Evolutionary conservation across 1,139 yeast genomes (phyloP).

Genomic region (Yamadazyma atmosphaerica): DNA sequence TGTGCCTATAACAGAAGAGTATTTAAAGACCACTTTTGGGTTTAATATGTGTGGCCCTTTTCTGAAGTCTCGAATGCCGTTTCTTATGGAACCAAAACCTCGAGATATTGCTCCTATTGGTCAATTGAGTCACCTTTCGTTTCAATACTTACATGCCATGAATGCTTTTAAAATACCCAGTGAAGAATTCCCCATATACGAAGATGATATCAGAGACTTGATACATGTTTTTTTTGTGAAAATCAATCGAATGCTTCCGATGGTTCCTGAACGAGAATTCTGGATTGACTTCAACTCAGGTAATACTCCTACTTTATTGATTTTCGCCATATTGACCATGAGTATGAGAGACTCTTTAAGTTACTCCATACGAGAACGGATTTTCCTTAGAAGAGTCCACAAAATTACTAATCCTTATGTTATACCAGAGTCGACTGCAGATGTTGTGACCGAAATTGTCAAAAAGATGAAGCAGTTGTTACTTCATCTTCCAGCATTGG

Average conservation of each 20-base stretch:
- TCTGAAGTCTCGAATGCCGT: constrained; percentile 21
- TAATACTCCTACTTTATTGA: constrained; percentile 23
- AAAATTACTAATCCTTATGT: not conserved
- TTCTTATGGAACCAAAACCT: constrained; percentile 13
- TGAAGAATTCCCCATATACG: constrained; percentile 20
- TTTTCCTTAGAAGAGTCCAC: constrained; percentile 2
- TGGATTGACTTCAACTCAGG: constrained; percentile 28
- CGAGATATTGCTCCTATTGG: not conserved
- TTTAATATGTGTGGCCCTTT: constrained; percentile 25
- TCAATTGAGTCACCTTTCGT: constrained; percentile 5
- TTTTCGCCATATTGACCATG: constrained; percentile 28
- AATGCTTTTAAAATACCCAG: constrained; percentile 31
- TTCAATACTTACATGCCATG: constrained; percentile 22
- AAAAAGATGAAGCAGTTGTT: constrained; percentile 15
- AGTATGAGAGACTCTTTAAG: constrained; percentile 30
- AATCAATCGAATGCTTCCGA: constrained; percentile 32
- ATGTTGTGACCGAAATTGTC: constrained; percentile 20
- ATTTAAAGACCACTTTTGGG: constrained; percentile 24
- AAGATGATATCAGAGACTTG: constrained; percentile 21
- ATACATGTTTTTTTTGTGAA: constrained; percentile 30
- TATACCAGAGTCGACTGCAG: not conserved
- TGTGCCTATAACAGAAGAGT: constrained; percentile 4
- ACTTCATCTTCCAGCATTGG: constrained; percentile 23
- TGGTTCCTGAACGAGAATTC: constrained; percentile 27
- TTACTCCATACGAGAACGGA: constrained; percentile 14